Conservation (phyloP, 192 early-diverging fungal genomes). For the Umbelopsis vinacea region DNA sequence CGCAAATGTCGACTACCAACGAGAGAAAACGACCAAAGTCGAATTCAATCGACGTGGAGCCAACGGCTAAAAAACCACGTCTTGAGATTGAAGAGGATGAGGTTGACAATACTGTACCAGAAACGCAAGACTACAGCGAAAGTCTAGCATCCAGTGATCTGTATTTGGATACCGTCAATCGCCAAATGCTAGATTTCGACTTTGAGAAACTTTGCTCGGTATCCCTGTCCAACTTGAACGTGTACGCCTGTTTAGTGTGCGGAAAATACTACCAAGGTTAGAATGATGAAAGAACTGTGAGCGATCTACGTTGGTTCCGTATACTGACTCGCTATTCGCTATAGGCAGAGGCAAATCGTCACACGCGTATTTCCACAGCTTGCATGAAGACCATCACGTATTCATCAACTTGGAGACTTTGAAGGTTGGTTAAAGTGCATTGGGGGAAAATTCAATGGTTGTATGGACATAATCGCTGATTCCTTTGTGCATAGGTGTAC, state of each 20-base stretch:
- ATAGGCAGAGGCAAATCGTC: constrained; percentile 84
- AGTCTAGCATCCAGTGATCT: constrained; percentile 48
- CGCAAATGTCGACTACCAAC: not conserved
- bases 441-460: not conserved
- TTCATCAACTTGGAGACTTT: constrained; percentile 90
- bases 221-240: constrained; percentile 89
- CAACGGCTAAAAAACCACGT: constrained; percentile 7
- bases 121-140: not conserved
- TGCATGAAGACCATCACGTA: constrained; percentile 95
- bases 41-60: constrained; percentile 5
- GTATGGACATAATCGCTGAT: not conserved
- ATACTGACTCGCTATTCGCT: not conserved
- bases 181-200: constrained; percentile 93
- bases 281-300: not conserved
- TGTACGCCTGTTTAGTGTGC: constrained; percentile 96
- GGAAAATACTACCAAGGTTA: constrained; percentile 94
- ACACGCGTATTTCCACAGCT: constrained; percentile 95
- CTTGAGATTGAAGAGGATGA: not conserved
- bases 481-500: constrained; percentile 61
- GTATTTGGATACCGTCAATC: constrained; percentile 85
- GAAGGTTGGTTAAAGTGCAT: constrained; percentile 47
- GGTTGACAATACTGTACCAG: not conserved
- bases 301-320: not conserved
- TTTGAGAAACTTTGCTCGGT: constrained; percentile 98
- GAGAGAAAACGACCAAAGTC: constrained; percentile 15